Evolutionary conservation across 148 eudicot species (phyloP).

Genomic region (Cornus suecica): DNA sequence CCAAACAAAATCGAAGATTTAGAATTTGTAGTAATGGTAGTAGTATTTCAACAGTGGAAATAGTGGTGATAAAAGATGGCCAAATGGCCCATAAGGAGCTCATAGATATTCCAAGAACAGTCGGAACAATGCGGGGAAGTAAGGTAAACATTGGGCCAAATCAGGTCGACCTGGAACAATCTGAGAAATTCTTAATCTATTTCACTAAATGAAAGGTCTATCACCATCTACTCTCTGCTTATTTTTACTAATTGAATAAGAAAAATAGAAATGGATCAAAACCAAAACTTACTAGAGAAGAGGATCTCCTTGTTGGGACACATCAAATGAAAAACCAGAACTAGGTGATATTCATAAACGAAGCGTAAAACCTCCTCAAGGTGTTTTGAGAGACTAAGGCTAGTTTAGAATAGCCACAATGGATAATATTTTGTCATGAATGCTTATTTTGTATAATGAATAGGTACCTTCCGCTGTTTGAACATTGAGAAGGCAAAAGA

Average conservation of each 20-base stretch:
- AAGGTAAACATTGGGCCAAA: neutral
- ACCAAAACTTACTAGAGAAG: neutral
- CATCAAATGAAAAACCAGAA: neutral
- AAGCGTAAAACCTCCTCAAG: neutral
- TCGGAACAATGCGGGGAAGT: neutral
- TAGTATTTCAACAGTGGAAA: neutral
- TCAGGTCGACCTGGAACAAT: neutral
- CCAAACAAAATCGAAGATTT: neutral
- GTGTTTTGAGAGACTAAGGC: neutral
- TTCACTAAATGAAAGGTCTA: neutral
- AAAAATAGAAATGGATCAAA: neutral
- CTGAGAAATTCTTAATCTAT: neutral
- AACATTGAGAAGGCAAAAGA: constrained; percentile 99
- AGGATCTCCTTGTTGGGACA: neutral
- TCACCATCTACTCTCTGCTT: neutral
- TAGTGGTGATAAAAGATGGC: neutral
- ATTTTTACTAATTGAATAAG: neutral
- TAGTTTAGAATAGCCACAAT: neutral
- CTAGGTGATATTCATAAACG: neutral
- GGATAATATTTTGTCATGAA: neutral
- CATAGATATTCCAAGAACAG: neutral
- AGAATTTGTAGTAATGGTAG: neutral
- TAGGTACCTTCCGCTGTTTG: constrained; percentile 85
- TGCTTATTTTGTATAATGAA: neutral
- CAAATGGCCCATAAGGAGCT: neutral